Base-by-base conservation (phyloP, 1,284 basidiomycete genomes). In the Pseudozyma sp. region DNA sequence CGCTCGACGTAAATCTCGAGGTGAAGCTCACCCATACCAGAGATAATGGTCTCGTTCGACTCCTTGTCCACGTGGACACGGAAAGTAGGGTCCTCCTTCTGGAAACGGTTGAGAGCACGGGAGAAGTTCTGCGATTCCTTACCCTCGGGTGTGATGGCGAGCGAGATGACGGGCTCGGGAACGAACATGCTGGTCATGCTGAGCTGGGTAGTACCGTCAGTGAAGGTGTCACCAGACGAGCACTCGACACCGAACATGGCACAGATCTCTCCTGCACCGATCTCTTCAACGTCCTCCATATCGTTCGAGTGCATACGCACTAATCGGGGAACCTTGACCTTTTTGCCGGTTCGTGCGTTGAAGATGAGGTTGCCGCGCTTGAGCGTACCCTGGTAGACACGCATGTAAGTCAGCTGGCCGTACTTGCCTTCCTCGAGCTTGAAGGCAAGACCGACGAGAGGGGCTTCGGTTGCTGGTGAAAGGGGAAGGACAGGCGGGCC, bases 191-290 rank as follows among this genome's bases (percentile, higher is more conserved):
- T 94, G 1, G 94, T 95, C 95, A 85, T 85, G 63, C 74, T 79
- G 48, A 85, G 72, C 47, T 77, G 65, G 25, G 82, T 82, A 21
- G 78, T 80, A 12, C 85, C 84, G 59, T 85, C 85, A 16, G 94
- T 98, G 87, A 99, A 99, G 0, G 97, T 98, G 87, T 99, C 97
- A 42, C 97, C 97, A 16, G 94, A 94, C 0, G 95, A 95, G 86
- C 97, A 99, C 79, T 99, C 97, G 52, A 99, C 95, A 83, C 97
- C 97, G 79, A 99, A 99, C 87, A 97, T 98, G 57, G 97, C 97
- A 84, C 97, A 99, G 76, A 99, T 99, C 88, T 99, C 97, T 60
- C 97, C 97, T n/a, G 96, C 93, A 0, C 94, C 94, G 78, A 99
- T 93, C 42, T 90, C 90, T 49, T 96, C 92, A 64, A 99, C 92